These are phyloP conservation scores for Colletotrichum sp. DNA, from an alignment of 2,329 filamentous ascomycete genomes.

Conservation along the genomic window DNA sequence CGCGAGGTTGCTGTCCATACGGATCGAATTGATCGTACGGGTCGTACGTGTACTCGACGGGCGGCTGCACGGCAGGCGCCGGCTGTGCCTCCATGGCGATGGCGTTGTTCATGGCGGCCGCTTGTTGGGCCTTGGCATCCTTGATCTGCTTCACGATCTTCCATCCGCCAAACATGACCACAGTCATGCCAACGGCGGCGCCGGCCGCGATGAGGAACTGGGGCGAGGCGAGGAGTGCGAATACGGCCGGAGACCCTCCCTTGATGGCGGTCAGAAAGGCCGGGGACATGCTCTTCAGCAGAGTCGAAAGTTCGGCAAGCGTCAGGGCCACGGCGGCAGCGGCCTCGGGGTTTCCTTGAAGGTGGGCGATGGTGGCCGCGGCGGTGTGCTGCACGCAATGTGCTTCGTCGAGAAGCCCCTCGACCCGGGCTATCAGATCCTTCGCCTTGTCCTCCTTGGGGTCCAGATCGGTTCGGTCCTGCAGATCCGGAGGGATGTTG, in stretches of 20 bases:
- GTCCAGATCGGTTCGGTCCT: slow-evolving; percentile 52
- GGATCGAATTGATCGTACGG: slow-evolving; percentile 9
- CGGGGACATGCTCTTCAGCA: slow-evolving; percentile 85
- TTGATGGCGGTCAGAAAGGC: slow-evolving; percentile 79
- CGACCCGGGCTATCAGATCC: slow-evolving; percentile 74
- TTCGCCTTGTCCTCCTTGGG: slow-evolving; percentile 53
- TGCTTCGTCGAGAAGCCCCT: slow-evolving; percentile 81
- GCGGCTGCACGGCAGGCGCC: neutral
- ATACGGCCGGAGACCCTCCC: slow-evolving; percentile 81
- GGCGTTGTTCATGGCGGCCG: slow-evolving; percentile 23
- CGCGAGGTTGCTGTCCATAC: slow-evolving; percentile 12
- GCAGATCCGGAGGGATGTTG: slow-evolving; percentile 74
- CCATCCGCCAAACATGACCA: slow-evolving; percentile 95
- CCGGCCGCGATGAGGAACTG: slow-evolving; percentile 95
- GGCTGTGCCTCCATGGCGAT: slow-evolving; percentile 32
- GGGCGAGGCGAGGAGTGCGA: slow-evolving; percentile 84
- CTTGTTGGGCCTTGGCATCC: slow-evolving; percentile 40
- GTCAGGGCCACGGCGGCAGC: slow-evolving; percentile 94
- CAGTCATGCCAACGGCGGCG: slow-evolving; percentile 88
- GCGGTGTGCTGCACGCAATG: slow-evolving; percentile 89
- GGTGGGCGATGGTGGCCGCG: slow-evolving; percentile 80
- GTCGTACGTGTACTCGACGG: slow-evolving; percentile 11
- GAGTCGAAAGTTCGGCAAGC: slow-evolving; percentile 85
- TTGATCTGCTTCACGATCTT: slow-evolving; percentile 92
- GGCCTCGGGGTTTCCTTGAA: slow-evolving; percentile 73